A percentile compares a stretch with the other conserved stretches of the same genome.
These are phyloP conservation scores for Anacardium occidentale DNA, from an alignment of 345 rosid species.

Conservation along the genomic window DNA sequence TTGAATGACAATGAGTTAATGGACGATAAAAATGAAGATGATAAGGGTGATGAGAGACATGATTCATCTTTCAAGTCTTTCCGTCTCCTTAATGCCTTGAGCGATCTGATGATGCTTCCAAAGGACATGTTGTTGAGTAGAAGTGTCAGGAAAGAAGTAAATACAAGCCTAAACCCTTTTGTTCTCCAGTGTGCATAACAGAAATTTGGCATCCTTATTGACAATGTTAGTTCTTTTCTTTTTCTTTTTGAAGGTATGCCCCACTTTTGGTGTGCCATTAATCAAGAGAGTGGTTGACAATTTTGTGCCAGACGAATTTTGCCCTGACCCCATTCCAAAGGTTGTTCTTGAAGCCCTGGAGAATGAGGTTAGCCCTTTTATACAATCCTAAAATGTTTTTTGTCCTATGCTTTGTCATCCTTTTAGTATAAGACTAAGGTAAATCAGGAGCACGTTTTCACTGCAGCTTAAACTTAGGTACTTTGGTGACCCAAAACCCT, in stretches of 20 bases:
- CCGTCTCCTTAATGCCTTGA: conserved; percentile 79
- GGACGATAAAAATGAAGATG: conserved; percentile 38
- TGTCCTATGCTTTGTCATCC: not conserved
- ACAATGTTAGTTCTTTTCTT: conserved; percentile 10
- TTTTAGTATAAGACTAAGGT: not conserved
- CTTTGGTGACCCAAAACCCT: too few relatives aligned
- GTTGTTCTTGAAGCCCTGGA: conserved; percentile 75
- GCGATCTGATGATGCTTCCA: conserved; percentile 99
- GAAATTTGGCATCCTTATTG: conserved; percentile 13
- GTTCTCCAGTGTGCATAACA: not conserved
- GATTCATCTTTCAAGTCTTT: conserved; percentile 69
- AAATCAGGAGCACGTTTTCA: too few relatives aligned
- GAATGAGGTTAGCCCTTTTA: conserved; percentile 54
- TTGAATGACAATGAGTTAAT: conserved; percentile 55
- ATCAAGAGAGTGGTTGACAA: conserved; percentile 72
- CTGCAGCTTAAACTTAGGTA: too few relatives aligned
- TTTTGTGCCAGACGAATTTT: conserved; percentile 83
- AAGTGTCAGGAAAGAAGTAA: conserved; percentile 80
- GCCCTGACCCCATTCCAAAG: conserved; percentile 84
- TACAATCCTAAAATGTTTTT: not conserved
- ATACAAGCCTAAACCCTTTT: not conserved
- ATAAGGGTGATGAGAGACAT: conserved; percentile 35
- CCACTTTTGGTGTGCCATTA: conserved; percentile 68
- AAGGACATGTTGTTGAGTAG: conserved; percentile 79
- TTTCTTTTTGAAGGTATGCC: conserved; percentile 64